Evolutionary conservation across 495 filamentous ascomycete genomes (phyloP).

Genomic region (Lophium mytilinum): DNA sequence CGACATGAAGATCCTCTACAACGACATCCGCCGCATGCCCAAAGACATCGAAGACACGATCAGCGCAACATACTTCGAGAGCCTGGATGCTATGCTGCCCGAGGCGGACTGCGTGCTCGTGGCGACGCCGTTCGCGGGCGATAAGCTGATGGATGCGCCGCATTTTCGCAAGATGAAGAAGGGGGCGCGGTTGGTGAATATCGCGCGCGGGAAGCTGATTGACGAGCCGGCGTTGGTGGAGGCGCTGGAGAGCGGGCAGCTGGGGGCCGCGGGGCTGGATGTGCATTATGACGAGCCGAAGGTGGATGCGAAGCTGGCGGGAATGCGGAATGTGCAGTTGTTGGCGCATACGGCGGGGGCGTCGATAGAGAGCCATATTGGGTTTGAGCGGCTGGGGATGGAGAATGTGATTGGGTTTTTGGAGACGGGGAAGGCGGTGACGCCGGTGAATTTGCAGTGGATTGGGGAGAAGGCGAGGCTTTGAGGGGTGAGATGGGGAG

Average conservation of each 20-base stretch:
- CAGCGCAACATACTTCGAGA: slow-evolving; percentile 44
- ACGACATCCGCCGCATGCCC: slow-evolving; percentile 55
- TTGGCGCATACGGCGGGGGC: slow-evolving; percentile 66
- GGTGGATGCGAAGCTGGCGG: slow-evolving; percentile 41
- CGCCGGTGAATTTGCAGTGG: slow-evolving; percentile 54
- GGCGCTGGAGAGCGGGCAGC: slow-evolving; percentile 47
- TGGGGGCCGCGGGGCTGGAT: slow-evolving; percentile 56
- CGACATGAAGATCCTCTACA: slow-evolving; percentile 61
- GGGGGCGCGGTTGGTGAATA: slow-evolving; percentile 60
- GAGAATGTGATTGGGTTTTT: slow-evolving; percentile 60
- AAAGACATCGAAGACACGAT: slow-evolving; percentile 35
- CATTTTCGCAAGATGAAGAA: slow-evolving; percentile 45
- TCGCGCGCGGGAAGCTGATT: slow-evolving; percentile 61
- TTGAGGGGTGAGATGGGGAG: neutral
- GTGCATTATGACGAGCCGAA: slow-evolving; percentile 57
- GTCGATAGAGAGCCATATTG: slow-evolving; percentile 60
- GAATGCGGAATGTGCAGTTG: slow-evolving; percentile 50
- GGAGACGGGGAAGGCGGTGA: slow-evolving; percentile 44
- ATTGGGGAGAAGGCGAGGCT: slow-evolving; percentile 1
- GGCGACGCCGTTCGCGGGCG: slow-evolving; percentile 56
- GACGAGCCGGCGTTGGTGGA: slow-evolving; percentile 61
- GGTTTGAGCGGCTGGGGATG: slow-evolving; percentile 67
- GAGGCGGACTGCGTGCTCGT: slow-evolving; percentile 58
- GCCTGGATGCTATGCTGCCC: slow-evolving; percentile 46
- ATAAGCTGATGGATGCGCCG: slow-evolving; percentile 45